A percentile compares a stretch with the other conserved stretches of the same genome.
Conservation (phyloP, 2,329 filamentous ascomycete genomes). For the Emergomyces africanus region DNA sequence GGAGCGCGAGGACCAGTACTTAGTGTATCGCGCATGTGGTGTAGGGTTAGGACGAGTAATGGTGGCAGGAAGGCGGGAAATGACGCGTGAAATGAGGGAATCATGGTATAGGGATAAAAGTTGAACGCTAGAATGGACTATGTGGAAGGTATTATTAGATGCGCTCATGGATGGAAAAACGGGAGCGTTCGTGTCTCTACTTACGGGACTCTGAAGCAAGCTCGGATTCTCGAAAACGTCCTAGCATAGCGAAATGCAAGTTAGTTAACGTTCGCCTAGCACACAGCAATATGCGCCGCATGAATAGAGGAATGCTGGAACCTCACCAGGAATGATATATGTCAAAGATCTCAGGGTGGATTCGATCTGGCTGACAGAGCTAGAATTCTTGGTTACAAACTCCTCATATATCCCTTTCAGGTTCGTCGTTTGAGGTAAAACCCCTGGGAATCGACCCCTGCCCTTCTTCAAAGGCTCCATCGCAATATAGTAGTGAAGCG, state of each 20-base stretch:
- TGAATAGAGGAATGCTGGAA: not conserved
- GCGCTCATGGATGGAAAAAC: constrained; percentile 13
- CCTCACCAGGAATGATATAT: constrained; percentile 74
- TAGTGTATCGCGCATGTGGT: constrained; percentile 51
- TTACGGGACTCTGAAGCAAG: constrained; percentile 77
- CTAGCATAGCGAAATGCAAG: constrained; percentile 11
- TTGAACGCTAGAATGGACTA: constrained; percentile 74
- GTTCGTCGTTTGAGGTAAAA: constrained; percentile 25
- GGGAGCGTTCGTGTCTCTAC: constrained; percentile 15
- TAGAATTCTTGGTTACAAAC: constrained; percentile 90
- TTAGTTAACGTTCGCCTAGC: not conserved
- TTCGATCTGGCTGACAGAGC: constrained; percentile 90
- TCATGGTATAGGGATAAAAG: constrained; percentile 90
- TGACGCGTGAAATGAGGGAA: constrained; percentile 58
- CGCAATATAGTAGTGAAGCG: constrained; percentile 3
- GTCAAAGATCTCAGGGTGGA: constrained; percentile 83
- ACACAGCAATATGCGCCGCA: not conserved
- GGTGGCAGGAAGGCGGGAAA: constrained; percentile 42
- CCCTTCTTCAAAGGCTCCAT: constrained; percentile 23
- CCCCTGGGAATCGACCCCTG: constrained; percentile 18
- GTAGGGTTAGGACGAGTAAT: constrained; percentile 39
- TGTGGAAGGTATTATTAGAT: constrained; percentile 8
- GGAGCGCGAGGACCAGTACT: constrained; percentile 49
- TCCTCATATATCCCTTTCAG: constrained; percentile 39
- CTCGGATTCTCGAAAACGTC: constrained; percentile 58